A percentile compares a stretch with the other conserved stretches of the same genome.
phyloP scores from a whole-genome alignment of 2,329 filamentous ascomycete species.

The Penicillium sp. region DNA sequence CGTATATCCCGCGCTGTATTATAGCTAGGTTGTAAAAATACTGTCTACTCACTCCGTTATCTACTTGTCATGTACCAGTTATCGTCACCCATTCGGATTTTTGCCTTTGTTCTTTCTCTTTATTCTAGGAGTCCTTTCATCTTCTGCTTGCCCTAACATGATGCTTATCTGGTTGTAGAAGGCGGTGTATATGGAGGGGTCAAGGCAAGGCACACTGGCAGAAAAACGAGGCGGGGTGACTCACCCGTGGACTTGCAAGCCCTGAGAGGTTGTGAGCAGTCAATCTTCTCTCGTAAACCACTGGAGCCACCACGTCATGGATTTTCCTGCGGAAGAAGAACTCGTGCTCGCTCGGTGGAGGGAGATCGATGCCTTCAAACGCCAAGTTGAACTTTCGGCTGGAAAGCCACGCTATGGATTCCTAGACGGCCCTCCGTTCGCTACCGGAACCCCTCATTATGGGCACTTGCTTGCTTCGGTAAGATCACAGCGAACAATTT shows the following conservation, averaged over 20 bases:
- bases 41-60: no score
- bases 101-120: neutral
- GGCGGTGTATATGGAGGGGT: conserved; percentile 20
- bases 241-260: conserved; percentile 14
- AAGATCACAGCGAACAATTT: neutral
- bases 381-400: conserved; percentile 81
- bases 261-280: conserved; percentile 17
- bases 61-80: neutral
- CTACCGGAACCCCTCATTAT: conserved; percentile 69
- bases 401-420: conserved; percentile 86
- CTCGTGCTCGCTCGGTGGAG: conserved; percentile 80
- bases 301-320: conserved; percentile 68
- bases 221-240: conserved; percentile 28
- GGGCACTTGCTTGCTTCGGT: conserved; percentile 76
- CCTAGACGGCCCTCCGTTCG: conserved; percentile 83
- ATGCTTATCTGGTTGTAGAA: neutral
- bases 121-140: neutral
- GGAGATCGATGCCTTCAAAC: conserved; percentile 86
- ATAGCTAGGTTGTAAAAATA: neutral
- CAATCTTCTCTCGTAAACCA: conserved; percentile 25
- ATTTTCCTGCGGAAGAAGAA: conserved; percentile 92
- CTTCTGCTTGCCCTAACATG: neutral
- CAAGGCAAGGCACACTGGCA: conserved; percentile 18
- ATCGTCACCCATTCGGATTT: no score
- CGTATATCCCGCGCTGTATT: neutral